Percentiles rank a stretch among this genome's conserved stretches.
Conservation (phyloP, 1,284 basidiomycete species). For the Ustilago lituana region DNA sequence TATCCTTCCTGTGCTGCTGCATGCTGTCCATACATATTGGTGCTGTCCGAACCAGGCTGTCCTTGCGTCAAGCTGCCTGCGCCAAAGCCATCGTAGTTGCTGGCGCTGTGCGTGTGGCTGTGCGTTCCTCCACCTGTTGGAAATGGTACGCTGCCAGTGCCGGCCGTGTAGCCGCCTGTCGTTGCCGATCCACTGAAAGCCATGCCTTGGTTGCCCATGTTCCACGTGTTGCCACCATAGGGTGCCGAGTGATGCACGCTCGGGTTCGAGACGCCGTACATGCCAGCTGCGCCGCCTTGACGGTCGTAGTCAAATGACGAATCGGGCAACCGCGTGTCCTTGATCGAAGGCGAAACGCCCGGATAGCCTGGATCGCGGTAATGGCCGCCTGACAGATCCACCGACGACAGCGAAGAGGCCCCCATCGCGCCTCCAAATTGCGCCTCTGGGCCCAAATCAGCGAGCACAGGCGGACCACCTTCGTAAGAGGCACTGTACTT, state of each 20-base stretch:
- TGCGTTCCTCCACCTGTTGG: conserved; percentile 8
- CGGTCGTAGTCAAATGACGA: conserved; percentile 42
- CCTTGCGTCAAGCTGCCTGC: conserved; percentile 7
- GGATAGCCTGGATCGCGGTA: conserved; percentile 36
- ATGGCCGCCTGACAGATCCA: conserved; percentile 42
- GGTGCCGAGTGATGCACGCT: conserved; percentile 14
- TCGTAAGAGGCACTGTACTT: conserved; percentile 75
- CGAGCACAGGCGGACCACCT: conserved; percentile 32
- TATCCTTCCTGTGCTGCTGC: conserved; percentile 14
- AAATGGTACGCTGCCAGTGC: conserved; percentile 14
- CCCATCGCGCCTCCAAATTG: conserved; percentile 26
- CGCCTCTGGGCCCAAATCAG: conserved; percentile 28
- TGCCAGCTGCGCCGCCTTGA: conserved; percentile 17
- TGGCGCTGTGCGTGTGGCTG: conserved; percentile 32
- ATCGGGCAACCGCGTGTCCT: conserved; percentile 23
- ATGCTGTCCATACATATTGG: conserved; percentile 15
- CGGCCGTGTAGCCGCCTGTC: conserved; percentile 11
- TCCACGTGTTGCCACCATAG: conserved; percentile 26
- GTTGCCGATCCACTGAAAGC: conserved; percentile 14
- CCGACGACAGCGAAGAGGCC: conserved; percentile 14
- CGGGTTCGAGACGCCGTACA: conserved; percentile 23
- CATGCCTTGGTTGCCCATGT: conserved; percentile 30
- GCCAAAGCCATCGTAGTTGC: conserved; percentile 34
- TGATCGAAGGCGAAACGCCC: conserved; percentile 24
- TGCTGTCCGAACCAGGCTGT: conserved; percentile 5